A percentile compares a stretch with the other conserved stretches of the same genome.
phyloP scores from a whole-genome alignment of 2,329 filamentous ascomycete species.

The Pseudocercospora musae region DNA sequence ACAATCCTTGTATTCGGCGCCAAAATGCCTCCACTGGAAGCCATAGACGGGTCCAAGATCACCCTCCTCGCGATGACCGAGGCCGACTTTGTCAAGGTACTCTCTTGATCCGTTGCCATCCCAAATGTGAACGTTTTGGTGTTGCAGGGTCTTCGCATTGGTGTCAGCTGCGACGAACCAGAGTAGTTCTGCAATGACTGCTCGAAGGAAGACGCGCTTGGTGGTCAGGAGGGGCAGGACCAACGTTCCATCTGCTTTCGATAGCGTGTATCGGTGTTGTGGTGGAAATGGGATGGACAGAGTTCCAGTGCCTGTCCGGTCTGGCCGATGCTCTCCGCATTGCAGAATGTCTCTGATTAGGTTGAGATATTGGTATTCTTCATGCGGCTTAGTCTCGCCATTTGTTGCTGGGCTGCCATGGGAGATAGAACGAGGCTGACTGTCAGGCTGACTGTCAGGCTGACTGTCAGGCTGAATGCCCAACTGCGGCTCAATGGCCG shows the following conservation, averaged over 20 bases:
- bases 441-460: conserved; percentile 21
- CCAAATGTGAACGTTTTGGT: conserved; percentile 92
- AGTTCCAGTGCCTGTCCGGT: conserved; percentile 93
- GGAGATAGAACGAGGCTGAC: conserved; percentile 1
- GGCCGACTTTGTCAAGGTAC: conserved; percentile 81
- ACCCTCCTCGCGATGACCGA: conserved; percentile 76
- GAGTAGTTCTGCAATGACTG: conserved; percentile 85
- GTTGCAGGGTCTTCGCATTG: conserved; percentile 70
- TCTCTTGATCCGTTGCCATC: conserved; percentile 91
- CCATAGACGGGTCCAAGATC: conserved; percentile 96
- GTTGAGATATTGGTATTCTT: conserved; percentile 92
- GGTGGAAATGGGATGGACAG: conserved; percentile 82
- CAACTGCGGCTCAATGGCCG: conserved; percentile 7
- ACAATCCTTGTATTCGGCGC: conserved; percentile 79
- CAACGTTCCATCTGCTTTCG: conserved; percentile 54
- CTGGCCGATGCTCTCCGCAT: conserved; percentile 81
- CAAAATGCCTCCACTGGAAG: conserved; percentile 98
- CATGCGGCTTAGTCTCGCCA: conserved; percentile 52
- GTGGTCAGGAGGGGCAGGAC: conserved; percentile 92
- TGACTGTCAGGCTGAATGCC: conserved; percentile 22
- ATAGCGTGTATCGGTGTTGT: conserved; percentile 82
- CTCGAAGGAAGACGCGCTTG: conserved; percentile 90
- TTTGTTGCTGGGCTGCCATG: conserved; percentile 9
- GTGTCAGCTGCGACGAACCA: conserved; percentile 92
- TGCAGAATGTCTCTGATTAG: conserved; percentile 81